Percentiles rank a stretch among this genome's conserved stretches.
Conservation (phyloP, 2,329 filamentous ascomycete species). For the Aspergillus caelatus region DNA sequence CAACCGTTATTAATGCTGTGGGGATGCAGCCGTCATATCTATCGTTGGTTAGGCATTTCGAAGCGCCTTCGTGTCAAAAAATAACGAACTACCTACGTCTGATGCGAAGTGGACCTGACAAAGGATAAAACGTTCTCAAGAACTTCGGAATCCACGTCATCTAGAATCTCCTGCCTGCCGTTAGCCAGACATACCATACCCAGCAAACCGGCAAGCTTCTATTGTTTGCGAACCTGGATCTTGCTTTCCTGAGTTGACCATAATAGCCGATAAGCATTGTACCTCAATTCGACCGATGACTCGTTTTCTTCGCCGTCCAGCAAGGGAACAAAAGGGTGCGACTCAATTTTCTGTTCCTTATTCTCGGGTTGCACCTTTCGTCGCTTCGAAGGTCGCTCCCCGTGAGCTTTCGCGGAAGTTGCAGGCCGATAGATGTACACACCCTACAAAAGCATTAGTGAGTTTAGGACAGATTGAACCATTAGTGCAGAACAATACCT, state of each 20-base stretch:
- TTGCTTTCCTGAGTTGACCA: constrained; percentile 44
- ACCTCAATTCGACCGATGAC: constrained; percentile 37
- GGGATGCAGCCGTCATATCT: constrained; percentile 46
- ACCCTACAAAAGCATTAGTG: constrained; percentile 48
- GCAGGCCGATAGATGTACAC: constrained; percentile 65
- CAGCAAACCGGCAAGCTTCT: neutral
- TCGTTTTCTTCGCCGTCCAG: constrained; percentile 42
- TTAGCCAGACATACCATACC: constrained; percentile 13
- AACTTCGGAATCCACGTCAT: constrained; percentile 44
- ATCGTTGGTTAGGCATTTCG: constrained; percentile 16
- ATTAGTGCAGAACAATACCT: constrained; percentile 24
- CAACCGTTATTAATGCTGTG: constrained; percentile 46
- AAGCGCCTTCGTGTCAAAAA: constrained; percentile 1
- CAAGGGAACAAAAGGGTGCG: constrained; percentile 41
- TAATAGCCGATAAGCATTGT: constrained; percentile 40
- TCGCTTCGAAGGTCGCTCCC: constrained; percentile 58
- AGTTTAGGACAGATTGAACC: neutral
- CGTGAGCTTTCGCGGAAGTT: constrained; percentile 37
- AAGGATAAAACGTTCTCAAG: constrained; percentile 43
- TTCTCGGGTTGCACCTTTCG: constrained; percentile 54
- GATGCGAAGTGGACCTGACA: constrained; percentile 36
- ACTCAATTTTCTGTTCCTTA: constrained; percentile 12
- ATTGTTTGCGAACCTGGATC: constrained; percentile 37
- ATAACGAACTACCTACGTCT: constrained; percentile 33
- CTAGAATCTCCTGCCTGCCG: constrained; percentile 33